Evolutionary conservation across 2,329 filamentous ascomycete genomes (phyloP).

Genomic region (Verticillium nubilum): DNA sequence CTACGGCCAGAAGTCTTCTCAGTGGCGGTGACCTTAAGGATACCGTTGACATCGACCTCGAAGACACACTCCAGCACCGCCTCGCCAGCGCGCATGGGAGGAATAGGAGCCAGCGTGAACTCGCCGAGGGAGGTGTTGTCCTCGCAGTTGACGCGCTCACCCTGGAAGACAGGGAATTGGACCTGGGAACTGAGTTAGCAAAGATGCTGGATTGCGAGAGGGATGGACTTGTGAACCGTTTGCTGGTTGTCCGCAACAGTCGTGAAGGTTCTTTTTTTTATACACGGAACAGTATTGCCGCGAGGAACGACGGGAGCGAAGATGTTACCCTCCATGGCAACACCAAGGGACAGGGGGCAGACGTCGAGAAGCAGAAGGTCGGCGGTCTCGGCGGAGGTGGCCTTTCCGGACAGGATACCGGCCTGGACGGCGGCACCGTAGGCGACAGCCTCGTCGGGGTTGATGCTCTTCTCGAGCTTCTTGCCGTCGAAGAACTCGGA

Average conservation of each 20-base stretch:
- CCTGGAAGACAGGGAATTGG: conserved; percentile 91
- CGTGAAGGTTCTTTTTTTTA: conserved; percentile 87
- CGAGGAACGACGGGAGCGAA: conserved; percentile 89
- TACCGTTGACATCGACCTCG: conserved; percentile 99
- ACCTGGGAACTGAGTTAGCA: too few species aligned
- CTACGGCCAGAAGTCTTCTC: conserved; percentile 98
- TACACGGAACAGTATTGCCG: conserved; percentile 67
- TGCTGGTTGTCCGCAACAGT: conserved; percentile 74
- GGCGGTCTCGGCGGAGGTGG: conserved; percentile 86
- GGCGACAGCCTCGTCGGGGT: conserved; percentile 98
- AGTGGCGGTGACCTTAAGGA: conserved; percentile 97
- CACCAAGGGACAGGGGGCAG: conserved; percentile 91
- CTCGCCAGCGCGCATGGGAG: conserved; percentile 90
- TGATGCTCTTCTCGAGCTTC: conserved; percentile 99
- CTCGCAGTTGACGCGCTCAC: conserved; percentile 96
- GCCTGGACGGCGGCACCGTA: conserved; percentile 99
- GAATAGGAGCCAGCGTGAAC: conserved; percentile 86
- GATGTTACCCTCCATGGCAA: conserved; percentile 99
- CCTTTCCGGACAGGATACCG: conserved; percentile 97
- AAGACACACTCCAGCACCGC: conserved; percentile 97
- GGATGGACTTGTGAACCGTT: too few species aligned
- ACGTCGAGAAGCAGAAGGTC: conserved; percentile 96
- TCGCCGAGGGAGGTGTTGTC: conserved; percentile 98
- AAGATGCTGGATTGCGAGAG: too few species aligned
- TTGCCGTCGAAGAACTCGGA: conserved; percentile 99